phyloP scores from a whole-genome alignment of 108 stramenopile species.

The Nitzschia inconspicua region DNA sequence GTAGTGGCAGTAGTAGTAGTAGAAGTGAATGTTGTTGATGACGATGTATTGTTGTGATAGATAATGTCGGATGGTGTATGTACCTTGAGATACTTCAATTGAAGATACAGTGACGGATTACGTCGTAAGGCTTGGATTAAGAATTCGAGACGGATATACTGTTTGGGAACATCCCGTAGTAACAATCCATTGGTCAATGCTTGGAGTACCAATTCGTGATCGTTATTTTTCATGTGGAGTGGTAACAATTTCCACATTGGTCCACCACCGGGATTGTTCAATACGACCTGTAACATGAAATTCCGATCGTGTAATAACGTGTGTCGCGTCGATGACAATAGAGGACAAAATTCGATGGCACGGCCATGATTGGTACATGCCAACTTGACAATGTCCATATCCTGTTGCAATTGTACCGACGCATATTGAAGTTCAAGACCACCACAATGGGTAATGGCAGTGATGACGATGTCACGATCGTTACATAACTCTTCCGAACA shows the following conservation, averaged over 20 bases:
- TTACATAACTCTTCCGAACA: constrained; percentile 26
- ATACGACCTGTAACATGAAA: constrained; percentile 24
- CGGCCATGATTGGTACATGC: constrained; percentile 30
- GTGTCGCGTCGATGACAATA: constrained; percentile 8
- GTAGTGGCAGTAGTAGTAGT: no score
- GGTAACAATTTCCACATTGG: constrained; percentile 30
- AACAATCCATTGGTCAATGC: constrained; percentile 29
- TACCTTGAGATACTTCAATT: no score
- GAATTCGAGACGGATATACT: constrained; percentile 8
- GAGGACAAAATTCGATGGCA: constrained; percentile 37
- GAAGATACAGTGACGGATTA: constrained; percentile 24
- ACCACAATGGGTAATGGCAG: constrained; percentile 13
- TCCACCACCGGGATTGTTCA: constrained; percentile 17
- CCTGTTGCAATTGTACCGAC: constrained; percentile 11
- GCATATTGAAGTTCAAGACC: constrained; percentile 42
- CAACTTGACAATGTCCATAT: constrained; percentile 6
- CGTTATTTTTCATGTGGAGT: constrained; percentile 5
- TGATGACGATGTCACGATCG: constrained; percentile 18
- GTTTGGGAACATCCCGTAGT: constrained; percentile 23
- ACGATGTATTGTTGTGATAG: no score
- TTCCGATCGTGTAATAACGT: constrained; percentile 10
- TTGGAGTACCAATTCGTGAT: constrained; percentile 17
- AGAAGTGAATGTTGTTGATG: no score
- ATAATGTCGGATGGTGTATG: no score
- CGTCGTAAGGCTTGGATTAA: constrained; percentile 8